Evolutionary conservation across 345 rosid genomes (phyloP), one percentile per base, ranked within the genome.

Genomic region (Kernera saxatilis): DNA sequence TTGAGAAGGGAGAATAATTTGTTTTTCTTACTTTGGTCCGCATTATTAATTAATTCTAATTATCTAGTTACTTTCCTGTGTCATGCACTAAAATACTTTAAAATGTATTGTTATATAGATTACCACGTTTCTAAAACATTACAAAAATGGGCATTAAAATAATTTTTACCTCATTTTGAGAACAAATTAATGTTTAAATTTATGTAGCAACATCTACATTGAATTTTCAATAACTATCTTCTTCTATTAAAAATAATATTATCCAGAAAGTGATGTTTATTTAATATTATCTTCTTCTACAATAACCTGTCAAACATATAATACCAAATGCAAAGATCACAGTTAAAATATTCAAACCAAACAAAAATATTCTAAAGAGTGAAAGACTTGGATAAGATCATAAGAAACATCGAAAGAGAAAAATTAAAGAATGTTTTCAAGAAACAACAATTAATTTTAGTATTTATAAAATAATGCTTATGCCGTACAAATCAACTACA

Each of bases 401-500:
- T 67, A 53, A 41, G 23, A 51, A 53, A 39, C 61, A 71, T 51
- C 21, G 12, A 26, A 37, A 29, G 1, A 15, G 0, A 41, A 44
- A 23, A 25, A 40, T 49, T 25, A 33, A 53, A 46, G 37, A 69
- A 35, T 45, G 30, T 43, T 56, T 67, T 14, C 21, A 65, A 73
- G 30, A 72, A 61, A 61, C 39, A 72, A 53, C 18, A 58, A 72
- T 53, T 18, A 64, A 6, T 35, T 65, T 65, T 23, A 46, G 52
- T 73, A 56, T 57, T 57, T 29, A 53, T 71, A 51, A 41, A 32
- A 22, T 36, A 14, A 53, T 36, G 27, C 40, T 55, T 66, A 48
- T 66, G 60, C 26, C 3, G 19, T 65, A 73, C 53, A 73, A 59
- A 58, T 40, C 67, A 74, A 50, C 73, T 73, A 73, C 52, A 59